Base-by-base conservation (phyloP, 2,329 filamentous ascomycete species). In the Penicillium fuscoglaucum region DNA sequence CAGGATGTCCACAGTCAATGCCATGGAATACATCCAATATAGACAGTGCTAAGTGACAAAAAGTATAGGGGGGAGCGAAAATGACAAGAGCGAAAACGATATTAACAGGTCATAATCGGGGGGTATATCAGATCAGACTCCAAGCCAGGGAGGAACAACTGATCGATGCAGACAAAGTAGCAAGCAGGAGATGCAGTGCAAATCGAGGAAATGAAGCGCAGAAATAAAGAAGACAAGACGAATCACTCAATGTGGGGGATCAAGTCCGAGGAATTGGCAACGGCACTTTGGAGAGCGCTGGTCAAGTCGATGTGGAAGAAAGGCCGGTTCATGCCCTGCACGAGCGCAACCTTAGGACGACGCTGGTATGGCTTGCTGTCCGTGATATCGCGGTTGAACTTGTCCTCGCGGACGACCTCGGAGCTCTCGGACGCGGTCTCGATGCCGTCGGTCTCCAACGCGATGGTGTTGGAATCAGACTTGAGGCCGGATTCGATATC, bases 271-370 rank as follows among this genome's bases (percentile, higher is more conserved):
- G 90, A 84, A 66, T 96, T 96, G 31, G 88, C 86, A 67, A 97
- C 85, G 3, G 92, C 93, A 67, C 88, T 91, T 75, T 97, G 90
- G 66, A 98, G 76, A 7, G 95, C 95, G 69, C 88, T 92, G 4
- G 91, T 95, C 52, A 98, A 78, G 73, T 98, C 95, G 53, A 96
- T 85, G 72, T 99, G 95, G 84, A 99, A 98, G 66, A 97, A 84
- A 5, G 95, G 93, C 66, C 90, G 80, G 74, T 96, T 95, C 62
- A 96, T 79, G n/a, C 93, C 90, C 65, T 93, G 89, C 17, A 98
- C 87, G 5, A 90, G 83, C 1, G 89, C 87, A 29, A 84, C 75
- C 66, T 72, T 76, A 59, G 62, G 72, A 29, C 65, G 66, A 50
- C 62, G 58, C 43, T 64, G 68, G 62, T 80, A 80, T 3, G 75